phyloP scores from a whole-genome alignment of 768 basidiomycete genomes.

The Tylopilus cervinicoccineus region DNA sequence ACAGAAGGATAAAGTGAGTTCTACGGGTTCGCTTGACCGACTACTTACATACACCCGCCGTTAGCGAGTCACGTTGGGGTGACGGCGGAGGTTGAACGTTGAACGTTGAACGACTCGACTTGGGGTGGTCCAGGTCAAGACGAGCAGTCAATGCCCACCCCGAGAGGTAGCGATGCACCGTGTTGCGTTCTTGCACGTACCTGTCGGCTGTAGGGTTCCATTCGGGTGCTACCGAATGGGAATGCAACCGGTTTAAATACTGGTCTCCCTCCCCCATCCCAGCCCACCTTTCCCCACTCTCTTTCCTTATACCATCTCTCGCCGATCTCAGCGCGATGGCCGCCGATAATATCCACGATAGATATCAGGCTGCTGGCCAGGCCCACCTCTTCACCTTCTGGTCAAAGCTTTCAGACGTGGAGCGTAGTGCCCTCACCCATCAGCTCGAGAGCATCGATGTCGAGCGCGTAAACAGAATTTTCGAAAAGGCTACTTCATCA shows the following conservation, averaged over 20 bases:
- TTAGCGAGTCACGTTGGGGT: neutral
- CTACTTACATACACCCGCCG: too few species aligned
- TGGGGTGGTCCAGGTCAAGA: too few species aligned
- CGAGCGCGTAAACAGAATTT: slow-evolving; percentile 88
- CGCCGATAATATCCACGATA: slow-evolving; percentile 50
- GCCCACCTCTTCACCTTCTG: slow-evolving; percentile 89
- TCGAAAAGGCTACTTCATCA: slow-evolving; percentile 65
- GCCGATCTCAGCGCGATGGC: slow-evolving; percentile 39
- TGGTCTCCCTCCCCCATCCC: neutral
- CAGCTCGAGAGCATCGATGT: slow-evolving; percentile 85
- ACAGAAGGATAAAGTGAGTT: neutral
- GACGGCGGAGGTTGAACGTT: neutral
- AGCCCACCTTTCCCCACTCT: neutral
- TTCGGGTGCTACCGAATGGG: slow-evolving; percentile 20
- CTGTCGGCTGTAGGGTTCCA: neutral
- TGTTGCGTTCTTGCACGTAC: too few species aligned
- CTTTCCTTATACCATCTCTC: neutral
- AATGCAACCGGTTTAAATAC: slow-evolving; percentile 14
- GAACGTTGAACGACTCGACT: neutral
- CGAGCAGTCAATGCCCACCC: too few species aligned
- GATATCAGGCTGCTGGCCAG: slow-evolving; percentile 80
- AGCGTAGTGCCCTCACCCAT: slow-evolving; percentile 56
- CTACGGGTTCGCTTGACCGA: neutral
- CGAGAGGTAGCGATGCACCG: neutral
- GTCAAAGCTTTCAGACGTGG: slow-evolving; percentile 58